These are phyloP conservation scores for Apiospora kogelbergensis DNA, from an alignment of 2,329 filamentous ascomycete genomes.

Conservation along the genomic window DNA sequence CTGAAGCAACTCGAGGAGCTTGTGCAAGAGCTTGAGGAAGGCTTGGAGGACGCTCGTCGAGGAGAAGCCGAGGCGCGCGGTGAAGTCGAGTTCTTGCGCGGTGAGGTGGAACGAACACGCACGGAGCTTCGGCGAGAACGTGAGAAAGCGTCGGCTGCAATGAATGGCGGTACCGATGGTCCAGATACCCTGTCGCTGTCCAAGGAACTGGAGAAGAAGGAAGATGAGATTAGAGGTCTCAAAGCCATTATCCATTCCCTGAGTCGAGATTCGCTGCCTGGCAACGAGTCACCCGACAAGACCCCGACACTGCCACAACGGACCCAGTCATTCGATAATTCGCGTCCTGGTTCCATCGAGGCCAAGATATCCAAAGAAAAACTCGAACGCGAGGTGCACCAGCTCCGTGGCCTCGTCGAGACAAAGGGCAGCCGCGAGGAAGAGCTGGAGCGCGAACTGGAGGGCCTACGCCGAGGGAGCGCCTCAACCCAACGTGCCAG, in stretches of 20 bases:
- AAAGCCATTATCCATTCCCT: conserved; percentile 98
- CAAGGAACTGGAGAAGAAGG: conserved; percentile 87
- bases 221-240: conserved; percentile 94
- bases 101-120: conserved; percentile 89
- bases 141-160: conserved; percentile 70
- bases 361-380: conserved; percentile 64
- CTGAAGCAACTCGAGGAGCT: conserved; percentile 94
- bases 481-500: conserved; percentile 48
- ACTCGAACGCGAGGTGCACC: conserved; percentile 77
- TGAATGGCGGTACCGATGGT: conserved; percentile 47
- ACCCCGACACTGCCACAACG: conserved; percentile 31
- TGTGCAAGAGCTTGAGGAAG: conserved; percentile 95
- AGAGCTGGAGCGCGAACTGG: conserved; percentile 81
- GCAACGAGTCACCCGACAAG: conserved; percentile 33
- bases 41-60: conserved; percentile 87
- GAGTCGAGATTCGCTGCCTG: conserved; percentile 69
- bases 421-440: conserved; percentile 74
- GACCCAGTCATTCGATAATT: conserved; percentile 36
- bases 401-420: conserved; percentile 72
- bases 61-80: conserved; percentile 94
- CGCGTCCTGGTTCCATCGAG: conserved; percentile 49
- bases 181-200: conserved; percentile 49
- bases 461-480: conserved; percentile 56
- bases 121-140: conserved; percentile 85
- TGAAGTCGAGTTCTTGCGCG: conserved; percentile 92